phyloP scores from a whole-genome alignment of 2,329 filamentous ascomycete genomes.

The Exophiala aquamarina region DNA sequence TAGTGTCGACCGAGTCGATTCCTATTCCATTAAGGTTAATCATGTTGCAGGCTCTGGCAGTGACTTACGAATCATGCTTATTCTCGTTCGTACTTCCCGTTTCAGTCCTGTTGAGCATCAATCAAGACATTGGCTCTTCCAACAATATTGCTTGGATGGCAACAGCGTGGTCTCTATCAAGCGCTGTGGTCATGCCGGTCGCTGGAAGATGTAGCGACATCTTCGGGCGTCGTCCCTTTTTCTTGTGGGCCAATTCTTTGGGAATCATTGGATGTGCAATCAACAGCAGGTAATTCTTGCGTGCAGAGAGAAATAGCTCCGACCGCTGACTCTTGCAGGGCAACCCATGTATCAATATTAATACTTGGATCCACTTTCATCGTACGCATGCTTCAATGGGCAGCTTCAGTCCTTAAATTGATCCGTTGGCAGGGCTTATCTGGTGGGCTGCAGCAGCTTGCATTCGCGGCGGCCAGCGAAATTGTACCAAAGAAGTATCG shows the following conservation, averaged over 20 bases:
- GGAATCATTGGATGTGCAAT: slow-evolving; percentile 14
- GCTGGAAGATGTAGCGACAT: slow-evolving; percentile 17
- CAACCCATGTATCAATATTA: slow-evolving; percentile 5
- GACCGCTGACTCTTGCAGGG: slow-evolving; percentile 4
- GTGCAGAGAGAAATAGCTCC: not conserved
- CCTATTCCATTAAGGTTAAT: slow-evolving; percentile 1
- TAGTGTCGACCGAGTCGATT: not conserved
- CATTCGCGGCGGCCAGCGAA: slow-evolving; percentile 13
- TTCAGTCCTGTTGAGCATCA: slow-evolving; percentile 12
- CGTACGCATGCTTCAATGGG: slow-evolving; percentile 1
- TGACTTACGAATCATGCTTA: slow-evolving; percentile 14
- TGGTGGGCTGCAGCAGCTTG: slow-evolving; percentile 12
- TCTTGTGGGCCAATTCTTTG: slow-evolving; percentile 11
- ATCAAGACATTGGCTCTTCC: slow-evolving; percentile 13
- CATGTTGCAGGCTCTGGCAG: slow-evolving; percentile 11
- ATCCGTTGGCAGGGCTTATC: slow-evolving; percentile 7
- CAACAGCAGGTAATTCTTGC: slow-evolving; percentile 2
- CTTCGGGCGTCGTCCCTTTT: slow-evolving; percentile 15
- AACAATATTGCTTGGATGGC: slow-evolving; percentile 9
- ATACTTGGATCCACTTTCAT: slow-evolving; percentile 14
- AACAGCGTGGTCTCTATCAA: slow-evolving; percentile 10
- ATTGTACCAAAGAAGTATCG: slow-evolving; percentile 17
- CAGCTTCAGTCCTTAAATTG: not conserved
- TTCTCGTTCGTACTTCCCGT: slow-evolving; percentile 12
- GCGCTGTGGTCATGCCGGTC: slow-evolving; percentile 9